Conservation (phyloP, 495 filamentous ascomycete species). For the Ramalina intermedia region DNA sequence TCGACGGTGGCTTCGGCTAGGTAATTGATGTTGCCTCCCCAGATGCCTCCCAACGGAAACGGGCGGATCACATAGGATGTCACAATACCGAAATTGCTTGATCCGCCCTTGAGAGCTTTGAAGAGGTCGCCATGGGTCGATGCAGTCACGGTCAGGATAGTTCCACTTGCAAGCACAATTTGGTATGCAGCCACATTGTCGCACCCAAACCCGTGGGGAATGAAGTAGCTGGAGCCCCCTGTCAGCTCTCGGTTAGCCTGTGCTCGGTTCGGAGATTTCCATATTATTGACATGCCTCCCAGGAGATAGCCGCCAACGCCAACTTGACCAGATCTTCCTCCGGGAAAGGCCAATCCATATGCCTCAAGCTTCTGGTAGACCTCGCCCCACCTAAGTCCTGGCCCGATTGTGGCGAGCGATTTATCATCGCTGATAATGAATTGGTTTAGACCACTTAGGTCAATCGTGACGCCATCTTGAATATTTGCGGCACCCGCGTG, state of each 20-base stretch:
- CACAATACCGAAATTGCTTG: slow-evolving; percentile 27
- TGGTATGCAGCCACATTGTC: slow-evolving; percentile 14
- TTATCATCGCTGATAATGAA: slow-evolving; percentile 30
- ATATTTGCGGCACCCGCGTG: slow-evolving; percentile 40
- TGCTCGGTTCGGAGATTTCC: background rate
- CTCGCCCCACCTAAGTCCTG: slow-evolving; percentile 37
- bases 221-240: no score
- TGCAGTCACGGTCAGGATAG: slow-evolving; percentile 19
- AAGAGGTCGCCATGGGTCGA: slow-evolving; percentile 16
- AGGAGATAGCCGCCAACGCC: slow-evolving; percentile 45
- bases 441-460: slow-evolving; percentile 30
- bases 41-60: slow-evolving; percentile 18
- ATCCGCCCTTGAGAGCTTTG: slow-evolving; percentile 23
- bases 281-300: slow-evolving; percentile 19
- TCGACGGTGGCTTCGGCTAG: background rate
- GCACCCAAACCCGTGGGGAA: background rate
- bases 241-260: no score
- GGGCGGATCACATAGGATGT: slow-evolving; percentile 18
- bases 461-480: slow-evolving; percentile 37
- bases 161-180: slow-evolving; percentile 19
- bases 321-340: slow-evolving; percentile 39
- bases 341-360: slow-evolving; percentile 33
- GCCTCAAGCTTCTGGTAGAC: slow-evolving; percentile 37
- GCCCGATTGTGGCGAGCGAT: slow-evolving; percentile 29
- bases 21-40: slow-evolving; percentile 22